phyloP scores from a whole-genome alignment of 345 rosid species.

The Atalantia buxifolia region DNA sequence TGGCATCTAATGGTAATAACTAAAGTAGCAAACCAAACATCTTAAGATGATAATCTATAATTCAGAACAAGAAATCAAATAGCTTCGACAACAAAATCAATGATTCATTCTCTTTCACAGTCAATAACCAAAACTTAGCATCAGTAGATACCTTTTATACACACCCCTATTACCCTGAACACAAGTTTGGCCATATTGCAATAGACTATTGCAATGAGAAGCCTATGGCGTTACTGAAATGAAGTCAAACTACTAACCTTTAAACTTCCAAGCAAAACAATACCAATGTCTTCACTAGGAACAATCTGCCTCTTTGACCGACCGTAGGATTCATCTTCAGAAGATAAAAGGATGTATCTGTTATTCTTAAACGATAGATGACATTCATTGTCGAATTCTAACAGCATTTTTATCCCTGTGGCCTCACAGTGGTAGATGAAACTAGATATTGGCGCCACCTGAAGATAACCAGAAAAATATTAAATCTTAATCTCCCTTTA shows the following conservation, averaged over 20 bases:
- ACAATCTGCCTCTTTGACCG: slow-evolving; percentile 45
- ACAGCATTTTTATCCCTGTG: slow-evolving; percentile 32
- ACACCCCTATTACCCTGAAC: neutral
- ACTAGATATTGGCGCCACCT: slow-evolving; percentile 73
- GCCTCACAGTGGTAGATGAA: slow-evolving; percentile 56
- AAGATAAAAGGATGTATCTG: slow-evolving; percentile 18
- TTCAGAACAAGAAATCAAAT: neutral
- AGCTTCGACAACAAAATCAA: neutral
- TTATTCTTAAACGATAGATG: slow-evolving; percentile 11
- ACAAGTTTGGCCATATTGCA: slow-evolving; percentile 1
- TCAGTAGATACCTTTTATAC: neutral
- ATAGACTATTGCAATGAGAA: neutral
- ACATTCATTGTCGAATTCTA: slow-evolving; percentile 22
- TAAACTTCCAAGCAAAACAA: slow-evolving; percentile 63
- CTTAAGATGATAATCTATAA: neutral
- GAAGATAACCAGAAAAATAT: slow-evolving; percentile 15
- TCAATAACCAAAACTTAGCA: neutral
- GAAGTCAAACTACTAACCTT: slow-evolving; percentile 45
- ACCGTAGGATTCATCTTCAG: slow-evolving; percentile 26
- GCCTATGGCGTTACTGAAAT: neutral
- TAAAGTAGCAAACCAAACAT: neutral
- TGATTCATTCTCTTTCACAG: neutral
- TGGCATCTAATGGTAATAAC: neutral
- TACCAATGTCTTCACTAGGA: slow-evolving; percentile 47
- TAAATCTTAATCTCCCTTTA: slow-evolving; percentile 1